Percentiles rank a stretch among this genome's conserved stretches.
Evolutionary conservation across 257 asterid species (phyloP).

Genomic region (Dorcoceras hygrometricum): DNA sequence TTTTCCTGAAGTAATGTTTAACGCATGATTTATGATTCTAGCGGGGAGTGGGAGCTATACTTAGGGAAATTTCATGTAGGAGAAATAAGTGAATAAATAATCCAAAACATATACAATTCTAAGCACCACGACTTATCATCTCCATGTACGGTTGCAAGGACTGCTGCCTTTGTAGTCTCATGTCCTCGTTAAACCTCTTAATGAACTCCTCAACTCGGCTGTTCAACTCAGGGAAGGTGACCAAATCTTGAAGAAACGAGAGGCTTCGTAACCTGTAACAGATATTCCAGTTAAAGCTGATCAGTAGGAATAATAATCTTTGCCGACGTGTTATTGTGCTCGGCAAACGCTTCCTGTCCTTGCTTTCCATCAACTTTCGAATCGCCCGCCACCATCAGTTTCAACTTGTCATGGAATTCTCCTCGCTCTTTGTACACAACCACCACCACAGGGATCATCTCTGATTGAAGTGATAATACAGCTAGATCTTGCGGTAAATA

Average conservation of each 20-base stretch:
- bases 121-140: conserved; percentile 22
- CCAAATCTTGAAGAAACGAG: conserved; percentile 19
- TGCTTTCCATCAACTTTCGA: too few relatives aligned
- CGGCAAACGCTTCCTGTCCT: too few relatives aligned
- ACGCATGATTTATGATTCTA: too few relatives aligned
- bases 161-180: conserved; percentile 32
- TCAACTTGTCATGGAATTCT: background rate
- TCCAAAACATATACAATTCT: background rate
- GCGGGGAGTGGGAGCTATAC: too few relatives aligned
- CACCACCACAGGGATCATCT: background rate
- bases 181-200: conserved; percentile 26
- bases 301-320: background rate
- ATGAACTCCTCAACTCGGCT: conserved; percentile 31
- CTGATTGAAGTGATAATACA: background rate
- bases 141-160: conserved; percentile 27
- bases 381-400: too few relatives aligned
- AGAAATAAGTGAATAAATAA: background rate
- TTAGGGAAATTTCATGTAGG: too few relatives aligned
- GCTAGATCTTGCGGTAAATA: background rate
- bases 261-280: conserved; percentile 16
- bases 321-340: too few relatives aligned
- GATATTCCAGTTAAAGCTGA: conserved; percentile 17
- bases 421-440: background rate
- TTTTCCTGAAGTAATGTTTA: too few relatives aligned
- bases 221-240: conserved; percentile 30